A percentile compares a stretch with the other conserved stretches of the same genome.
Conservation (phyloP, 805 yeast genomes). For the Zygosaccharomyces bailii region DNA sequence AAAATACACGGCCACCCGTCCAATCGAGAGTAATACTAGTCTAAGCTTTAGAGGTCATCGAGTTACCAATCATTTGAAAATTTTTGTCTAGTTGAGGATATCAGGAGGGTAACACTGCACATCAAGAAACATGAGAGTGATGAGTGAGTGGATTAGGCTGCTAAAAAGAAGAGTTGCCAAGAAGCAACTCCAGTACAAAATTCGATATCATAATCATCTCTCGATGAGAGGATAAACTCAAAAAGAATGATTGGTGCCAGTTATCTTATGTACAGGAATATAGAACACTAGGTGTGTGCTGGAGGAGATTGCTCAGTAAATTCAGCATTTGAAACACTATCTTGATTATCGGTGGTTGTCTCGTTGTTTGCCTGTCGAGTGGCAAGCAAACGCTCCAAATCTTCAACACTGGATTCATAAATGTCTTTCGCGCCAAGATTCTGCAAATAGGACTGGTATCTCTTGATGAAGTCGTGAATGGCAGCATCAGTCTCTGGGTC, state of each 20-base stretch:
- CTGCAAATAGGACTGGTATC: slow-evolving; percentile 12
- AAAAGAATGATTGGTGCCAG: not conserved
- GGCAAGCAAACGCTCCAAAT: slow-evolving; percentile 10
- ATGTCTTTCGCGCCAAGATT: slow-evolving; percentile 14
- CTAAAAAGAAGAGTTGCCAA: too few relatives aligned
- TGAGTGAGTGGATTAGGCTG: too few relatives aligned
- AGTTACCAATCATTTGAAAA: slow-evolving; percentile 3
- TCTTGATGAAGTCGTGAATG: slow-evolving; percentile 14
- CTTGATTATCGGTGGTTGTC: slow-evolving; percentile 1
- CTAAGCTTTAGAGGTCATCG: slow-evolving; percentile 3
- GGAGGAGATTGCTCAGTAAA: not conserved
- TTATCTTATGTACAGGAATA: not conserved
- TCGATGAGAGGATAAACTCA: too few relatives aligned
- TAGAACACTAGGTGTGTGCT: not conserved
- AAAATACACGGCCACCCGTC: not conserved
- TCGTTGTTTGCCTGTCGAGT: slow-evolving; percentile 1
- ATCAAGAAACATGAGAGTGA: too few relatives aligned
- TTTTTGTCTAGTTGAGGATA: slow-evolving; percentile 1
- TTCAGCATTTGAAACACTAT: not conserved
- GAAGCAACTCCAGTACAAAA: too few relatives aligned
- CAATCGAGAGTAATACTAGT: not conserved
- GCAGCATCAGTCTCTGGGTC: slow-evolving; percentile 11
- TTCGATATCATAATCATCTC: too few relatives aligned
- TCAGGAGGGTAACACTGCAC: not conserved
- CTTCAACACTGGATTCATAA: slow-evolving; percentile 16